Evolutionary conservation across 2,329 filamentous ascomycete species (phyloP).

Genomic region (Ophiostoma australiae): DNA sequence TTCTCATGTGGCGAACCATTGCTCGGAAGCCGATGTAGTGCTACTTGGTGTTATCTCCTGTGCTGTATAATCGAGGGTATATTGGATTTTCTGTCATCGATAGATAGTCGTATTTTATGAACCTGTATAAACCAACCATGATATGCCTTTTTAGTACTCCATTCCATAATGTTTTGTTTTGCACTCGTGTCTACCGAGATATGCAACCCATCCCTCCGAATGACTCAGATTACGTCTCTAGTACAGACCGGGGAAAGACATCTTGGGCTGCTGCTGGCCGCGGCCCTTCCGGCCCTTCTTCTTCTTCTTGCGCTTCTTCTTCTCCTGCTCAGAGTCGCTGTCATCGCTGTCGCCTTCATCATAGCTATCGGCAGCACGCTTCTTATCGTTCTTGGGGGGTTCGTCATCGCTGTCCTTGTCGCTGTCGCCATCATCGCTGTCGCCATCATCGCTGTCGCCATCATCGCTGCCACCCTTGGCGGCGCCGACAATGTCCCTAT

Average conservation of each 20-base stretch:
- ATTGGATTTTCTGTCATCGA: neutral
- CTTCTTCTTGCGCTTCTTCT: conserved; percentile 34
- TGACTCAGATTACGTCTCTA: conserved; percentile 23
- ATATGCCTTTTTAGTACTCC: neutral
- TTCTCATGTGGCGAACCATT: neutral
- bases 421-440: conserved; percentile 47
- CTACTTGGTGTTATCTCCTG: neutral
- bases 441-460: conserved; percentile 44
- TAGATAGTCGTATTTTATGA: conserved; percentile 11
- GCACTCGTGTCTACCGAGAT: neutral
- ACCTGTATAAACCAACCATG: neutral
- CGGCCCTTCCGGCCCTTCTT: conserved; percentile 31
- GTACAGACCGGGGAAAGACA: conserved; percentile 35
- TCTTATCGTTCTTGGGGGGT: neutral
- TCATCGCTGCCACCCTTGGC: conserved; percentile 48
- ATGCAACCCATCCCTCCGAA: neutral
- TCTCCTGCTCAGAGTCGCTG: conserved; percentile 27
- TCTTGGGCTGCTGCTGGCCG: conserved; percentile 24
- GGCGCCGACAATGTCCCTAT: conserved; percentile 44
- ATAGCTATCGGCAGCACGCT: conserved; percentile 32
- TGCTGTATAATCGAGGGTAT: neutral
- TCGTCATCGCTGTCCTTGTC: conserved; percentile 37
- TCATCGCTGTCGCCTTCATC: conserved; percentile 34
- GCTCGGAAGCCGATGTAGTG: neutral
- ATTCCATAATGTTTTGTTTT: neutral